Evolutionary conservation across 495 filamentous ascomycete genomes (phyloP), one percentile per base, ranked within the genome.

Genomic region (Penicillium salamii): DNA sequence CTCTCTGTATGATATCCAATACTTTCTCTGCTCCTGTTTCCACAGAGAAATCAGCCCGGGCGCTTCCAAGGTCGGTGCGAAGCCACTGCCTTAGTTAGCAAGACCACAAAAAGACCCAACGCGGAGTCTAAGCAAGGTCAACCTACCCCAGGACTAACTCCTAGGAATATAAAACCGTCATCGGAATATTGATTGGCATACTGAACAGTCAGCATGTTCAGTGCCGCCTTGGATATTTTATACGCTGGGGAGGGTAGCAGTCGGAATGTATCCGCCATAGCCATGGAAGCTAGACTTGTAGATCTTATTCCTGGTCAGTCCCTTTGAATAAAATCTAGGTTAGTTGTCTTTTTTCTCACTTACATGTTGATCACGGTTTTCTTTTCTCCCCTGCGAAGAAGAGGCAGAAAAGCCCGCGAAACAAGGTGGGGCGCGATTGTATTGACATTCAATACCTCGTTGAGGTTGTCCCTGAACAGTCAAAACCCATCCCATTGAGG

Each of bases 361-460:
- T 57, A 75, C 71, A 81, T 70, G 48, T 77, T 79, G 35, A 59
- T 53, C 1, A 80, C 62, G 31, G 72, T 72, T 54, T 79, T 81
- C 37, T 63, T 55, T 8, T 46, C 54, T 1, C 74, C 71, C 39
- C 65, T 71, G n/a, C 69, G 46, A 20, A 80, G 45, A 4, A 81
- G 66, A 7, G 74, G 76, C 2, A 80, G 43, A 42, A 79, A 78
- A 6, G 61, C 63, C 7, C 51, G 56, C 40, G 69, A 78, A 13
- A 75, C 70, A 18, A 55, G 32, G 52, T 80, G 76, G 5, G 65
- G 60, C 7, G 66, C 61, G 9, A 63, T 62, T 14, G 79, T 72
- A 36, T 80, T 81, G 35, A 65, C 61, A n/a, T 61, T 53, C 58
- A 81, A 72, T 13, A 55, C 57, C 3, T 68, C 52, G 6, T 60